Percentiles rank a stretch among this genome's conserved stretches.
Evolutionary conservation across 371 early-diverging fungal species (phyloP).

Genomic region (Mortierella sp.): DNA sequence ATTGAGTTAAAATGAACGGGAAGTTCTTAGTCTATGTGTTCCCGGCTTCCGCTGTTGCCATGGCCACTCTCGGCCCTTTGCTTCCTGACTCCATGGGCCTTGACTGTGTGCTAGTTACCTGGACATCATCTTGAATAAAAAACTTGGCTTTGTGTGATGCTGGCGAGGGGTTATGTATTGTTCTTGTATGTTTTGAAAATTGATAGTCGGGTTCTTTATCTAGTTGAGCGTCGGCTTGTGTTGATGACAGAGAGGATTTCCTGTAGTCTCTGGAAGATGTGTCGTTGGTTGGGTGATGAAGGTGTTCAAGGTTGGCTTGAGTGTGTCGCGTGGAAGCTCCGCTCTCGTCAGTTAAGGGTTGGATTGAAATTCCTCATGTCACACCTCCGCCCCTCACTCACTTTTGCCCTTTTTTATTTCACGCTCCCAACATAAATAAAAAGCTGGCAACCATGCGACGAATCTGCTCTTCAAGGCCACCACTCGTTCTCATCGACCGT

Average conservation of each 20-base stretch:
- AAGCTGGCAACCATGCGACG: neutral
- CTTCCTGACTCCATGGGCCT: neutral
- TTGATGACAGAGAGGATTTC: neutral
- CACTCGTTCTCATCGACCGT: neutral
- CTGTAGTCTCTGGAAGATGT: too few relatives aligned
- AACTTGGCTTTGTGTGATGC: neutral
- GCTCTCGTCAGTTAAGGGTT: neutral
- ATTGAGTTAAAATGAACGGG: neutral
- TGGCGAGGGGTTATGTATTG: neutral
- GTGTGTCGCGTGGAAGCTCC: neutral
- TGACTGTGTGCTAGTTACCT: conserved; percentile 12
- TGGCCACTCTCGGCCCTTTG: neutral
- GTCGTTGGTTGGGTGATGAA: neutral
- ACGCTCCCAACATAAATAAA: neutral
- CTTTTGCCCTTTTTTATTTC: neutral
- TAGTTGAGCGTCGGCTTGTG: neutral
- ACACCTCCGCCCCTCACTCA: neutral
- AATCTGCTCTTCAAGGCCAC: neutral
- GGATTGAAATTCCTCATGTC: neutral
- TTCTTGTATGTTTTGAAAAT: neutral
- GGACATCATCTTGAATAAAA: conserved; percentile 47
- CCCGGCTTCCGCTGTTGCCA: neutral
- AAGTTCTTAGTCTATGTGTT: neutral
- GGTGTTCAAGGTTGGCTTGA: neutral
- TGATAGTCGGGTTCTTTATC: neutral